Conservation (phyloP, 2,329 filamentous ascomycete species). For the Fusarium nematophilum region DNA sequence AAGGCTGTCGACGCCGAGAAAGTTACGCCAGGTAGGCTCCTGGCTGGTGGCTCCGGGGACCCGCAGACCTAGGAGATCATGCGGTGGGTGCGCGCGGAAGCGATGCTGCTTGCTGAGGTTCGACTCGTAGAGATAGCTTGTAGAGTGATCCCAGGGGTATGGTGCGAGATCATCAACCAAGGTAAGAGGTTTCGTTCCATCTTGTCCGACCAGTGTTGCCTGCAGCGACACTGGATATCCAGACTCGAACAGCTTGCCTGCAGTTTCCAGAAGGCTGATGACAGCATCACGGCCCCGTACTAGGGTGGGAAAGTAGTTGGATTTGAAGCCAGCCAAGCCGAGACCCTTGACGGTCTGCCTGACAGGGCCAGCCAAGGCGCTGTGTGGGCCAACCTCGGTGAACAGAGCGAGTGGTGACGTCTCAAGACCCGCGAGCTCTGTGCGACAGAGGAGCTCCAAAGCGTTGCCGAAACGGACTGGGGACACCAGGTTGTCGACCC, state of each 20-base stretch:
- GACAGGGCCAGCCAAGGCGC: constrained; percentile 39
- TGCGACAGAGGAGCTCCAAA: constrained; percentile 22
- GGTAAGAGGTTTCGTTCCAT: background rate
- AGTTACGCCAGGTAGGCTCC: constrained; percentile 37
- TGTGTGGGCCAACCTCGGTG: constrained; percentile 42
- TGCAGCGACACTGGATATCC: constrained; percentile 18
- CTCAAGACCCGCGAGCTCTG: constrained; percentile 1
- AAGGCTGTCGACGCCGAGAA: constrained; percentile 31
- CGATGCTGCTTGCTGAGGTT: constrained; percentile 48
- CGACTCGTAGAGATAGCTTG: constrained; percentile 48
- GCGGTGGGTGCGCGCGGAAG: constrained; percentile 47
- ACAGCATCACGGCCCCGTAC: constrained; percentile 43
- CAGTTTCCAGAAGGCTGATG: constrained; percentile 20
- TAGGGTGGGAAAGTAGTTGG: constrained; percentile 15
- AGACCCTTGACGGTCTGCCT: constrained; percentile 35
- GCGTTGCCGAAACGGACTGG: constrained; percentile 43
- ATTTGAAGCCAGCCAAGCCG: constrained; percentile 14
- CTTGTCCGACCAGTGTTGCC: constrained; percentile 1
- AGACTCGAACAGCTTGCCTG: constrained; percentile 26
- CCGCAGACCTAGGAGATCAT: constrained; percentile 50
- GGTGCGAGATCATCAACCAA: constrained; percentile 47
- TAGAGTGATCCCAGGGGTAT: constrained; percentile 55
- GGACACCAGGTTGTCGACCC: constrained; percentile 45
- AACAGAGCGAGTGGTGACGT: constrained; percentile 19
- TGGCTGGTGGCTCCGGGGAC: constrained; percentile 19